Percentiles rank a stretch among this genome's conserved stretches.
These are phyloP conservation scores for Pichia cephalocereana DNA, from an alignment of 805 yeast species.

Conservation along the genomic window DNA sequence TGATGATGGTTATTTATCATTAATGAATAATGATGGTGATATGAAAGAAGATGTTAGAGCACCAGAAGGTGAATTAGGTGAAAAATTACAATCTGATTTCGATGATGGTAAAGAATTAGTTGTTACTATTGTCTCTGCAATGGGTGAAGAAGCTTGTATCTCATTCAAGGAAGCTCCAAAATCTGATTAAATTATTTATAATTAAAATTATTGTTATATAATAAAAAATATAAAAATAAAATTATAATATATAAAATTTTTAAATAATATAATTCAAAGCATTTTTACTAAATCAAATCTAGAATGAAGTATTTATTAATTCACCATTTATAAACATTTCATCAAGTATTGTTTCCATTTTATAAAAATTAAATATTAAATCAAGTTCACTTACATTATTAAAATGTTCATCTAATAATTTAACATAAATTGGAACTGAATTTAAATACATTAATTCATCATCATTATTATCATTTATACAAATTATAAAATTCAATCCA, in stretches of 20 bases:
- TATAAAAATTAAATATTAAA: slow-evolving; percentile 83
- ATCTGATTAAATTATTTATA: slow-evolving; percentile 18
- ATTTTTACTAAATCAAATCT: slow-evolving; percentile 22
- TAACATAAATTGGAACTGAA: slow-evolving; percentile 80
- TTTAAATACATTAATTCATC: slow-evolving; percentile 68
- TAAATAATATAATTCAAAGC: too few species aligned
- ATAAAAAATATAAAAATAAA: too few species aligned
- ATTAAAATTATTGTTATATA: too few species aligned
- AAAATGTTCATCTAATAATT: slow-evolving; percentile 76
- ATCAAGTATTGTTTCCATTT: slow-evolving; percentile 72
- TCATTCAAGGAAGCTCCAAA: slow-evolving; percentile 99
- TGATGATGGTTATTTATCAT: slow-evolving; percentile 94
- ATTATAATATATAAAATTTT: too few species aligned
- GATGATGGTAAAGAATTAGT: slow-evolving; percentile 97
- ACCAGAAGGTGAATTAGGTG: slow-evolving; percentile 98
- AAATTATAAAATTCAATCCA: slow-evolving; percentile 80
- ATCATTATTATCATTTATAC: slow-evolving; percentile 30
- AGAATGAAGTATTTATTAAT: slow-evolving; percentile 71
- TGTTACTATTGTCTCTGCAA: slow-evolving; percentile 94
- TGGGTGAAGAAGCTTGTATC: slow-evolving; percentile 99
- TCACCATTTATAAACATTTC: slow-evolving; percentile 90
- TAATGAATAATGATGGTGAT: slow-evolving; percentile 96
- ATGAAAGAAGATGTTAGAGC: slow-evolving; percentile 98
- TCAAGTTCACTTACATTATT: slow-evolving; percentile 92
- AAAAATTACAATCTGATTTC: slow-evolving; percentile 81